These are phyloP conservation scores for Thielaviopsis populi DNA, from an alignment of 2,329 filamentous ascomycete genomes.

Conservation along the genomic window DNA sequence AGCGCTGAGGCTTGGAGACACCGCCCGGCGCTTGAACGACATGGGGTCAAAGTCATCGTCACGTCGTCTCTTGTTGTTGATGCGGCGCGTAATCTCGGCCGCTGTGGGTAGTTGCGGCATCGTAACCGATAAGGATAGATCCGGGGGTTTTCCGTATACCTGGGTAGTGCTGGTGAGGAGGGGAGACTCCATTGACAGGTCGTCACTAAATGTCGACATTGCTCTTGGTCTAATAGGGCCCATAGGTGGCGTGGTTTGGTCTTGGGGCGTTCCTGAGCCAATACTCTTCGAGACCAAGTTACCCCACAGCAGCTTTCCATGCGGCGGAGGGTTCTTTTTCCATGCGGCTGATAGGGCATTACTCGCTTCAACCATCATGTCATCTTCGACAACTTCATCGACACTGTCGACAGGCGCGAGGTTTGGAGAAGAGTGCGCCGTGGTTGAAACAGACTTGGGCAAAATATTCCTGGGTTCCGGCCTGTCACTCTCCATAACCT, in stretches of 20 bases:
- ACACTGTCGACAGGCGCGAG: constrained; percentile 48
- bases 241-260: constrained; percentile 46
- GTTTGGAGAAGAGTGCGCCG: constrained; percentile 53
- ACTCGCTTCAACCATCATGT: constrained; percentile 44
- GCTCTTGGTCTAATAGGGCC: constrained; percentile 45
- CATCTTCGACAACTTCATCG: constrained; percentile 57
- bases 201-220: constrained; percentile 50
- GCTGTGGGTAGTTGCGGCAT: constrained; percentile 40
- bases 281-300: constrained; percentile 23
- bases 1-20: constrained; percentile 79
- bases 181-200: constrained; percentile 59
- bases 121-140: constrained; percentile 11
- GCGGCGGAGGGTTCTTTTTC: constrained; percentile 11
- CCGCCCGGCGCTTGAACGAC: constrained; percentile 79
- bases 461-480: constrained; percentile 32
- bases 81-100: constrained; percentile 61
- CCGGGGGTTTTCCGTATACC: constrained; percentile 2
- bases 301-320: constrained; percentile 15
- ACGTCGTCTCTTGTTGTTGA: constrained; percentile 67
- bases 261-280: constrained; percentile 35
- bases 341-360: constrained; percentile 29
- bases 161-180: constrained; percentile 20
- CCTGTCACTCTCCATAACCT: constrained; percentile 82
- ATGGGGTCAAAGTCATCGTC: constrained; percentile 84
- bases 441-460: constrained; percentile 31